Evolutionary conservation across 441 rosid species (phyloP).

Genomic region (Eutrema salsugineum): DNA sequence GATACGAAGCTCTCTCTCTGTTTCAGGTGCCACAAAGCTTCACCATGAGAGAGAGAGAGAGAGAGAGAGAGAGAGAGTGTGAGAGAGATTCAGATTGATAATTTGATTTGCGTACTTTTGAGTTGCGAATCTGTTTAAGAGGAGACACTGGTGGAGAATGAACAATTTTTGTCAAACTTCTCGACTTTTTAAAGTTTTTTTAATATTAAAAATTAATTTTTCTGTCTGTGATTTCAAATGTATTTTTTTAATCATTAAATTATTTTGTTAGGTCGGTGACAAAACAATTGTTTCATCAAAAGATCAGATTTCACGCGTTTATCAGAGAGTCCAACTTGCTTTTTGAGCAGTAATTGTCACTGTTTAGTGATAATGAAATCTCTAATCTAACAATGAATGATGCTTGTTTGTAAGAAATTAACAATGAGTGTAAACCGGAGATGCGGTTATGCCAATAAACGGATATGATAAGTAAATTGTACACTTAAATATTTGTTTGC

Average conservation of each 20-base stretch:
- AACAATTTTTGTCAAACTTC: slow-evolving; percentile 16
- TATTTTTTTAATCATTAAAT: neutral
- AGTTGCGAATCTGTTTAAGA: slow-evolving; percentile 22
- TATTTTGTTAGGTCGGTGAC: slow-evolving; percentile 22
- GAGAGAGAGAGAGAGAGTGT: neutral
- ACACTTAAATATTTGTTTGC: too few species aligned
- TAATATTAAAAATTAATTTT: neutral
- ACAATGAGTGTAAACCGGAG: neutral
- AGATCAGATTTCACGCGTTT: slow-evolving; percentile 32
- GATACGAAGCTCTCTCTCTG: neutral
- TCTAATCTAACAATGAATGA: neutral
- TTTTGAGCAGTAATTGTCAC: slow-evolving; percentile 25
- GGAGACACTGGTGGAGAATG: slow-evolving; percentile 29
- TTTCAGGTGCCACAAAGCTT: slow-evolving; percentile 28
- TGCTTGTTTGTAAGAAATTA: neutral
- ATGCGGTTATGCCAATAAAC: neutral
- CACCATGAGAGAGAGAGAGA: slow-evolving; percentile 13
- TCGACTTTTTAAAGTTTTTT: neutral
- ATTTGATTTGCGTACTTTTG: neutral
- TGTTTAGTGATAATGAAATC: slow-evolving; percentile 18
- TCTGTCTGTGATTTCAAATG: neutral
- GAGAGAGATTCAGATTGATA: slow-evolving; percentile 25
- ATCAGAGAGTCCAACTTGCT: slow-evolving; percentile 17
- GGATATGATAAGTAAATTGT: neutral
- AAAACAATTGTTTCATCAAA: neutral